Evolutionary conservation across 768 basidiomycete genomes (phyloP).

Genomic region (Podaxis sp.): DNA sequence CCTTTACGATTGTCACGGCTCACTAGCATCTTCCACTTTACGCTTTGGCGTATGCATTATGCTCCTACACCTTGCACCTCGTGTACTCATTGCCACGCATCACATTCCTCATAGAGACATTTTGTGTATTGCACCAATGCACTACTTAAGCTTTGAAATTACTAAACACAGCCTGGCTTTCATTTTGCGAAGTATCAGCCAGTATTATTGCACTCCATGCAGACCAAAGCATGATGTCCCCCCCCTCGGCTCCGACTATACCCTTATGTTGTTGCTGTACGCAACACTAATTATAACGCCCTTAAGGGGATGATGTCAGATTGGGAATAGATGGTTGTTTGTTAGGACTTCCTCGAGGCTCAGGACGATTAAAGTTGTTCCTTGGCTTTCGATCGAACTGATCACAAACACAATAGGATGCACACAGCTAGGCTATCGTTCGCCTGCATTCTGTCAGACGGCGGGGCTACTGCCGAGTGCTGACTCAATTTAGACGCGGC

Average conservation of each 20-base stretch:
- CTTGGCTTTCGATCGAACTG: background rate
- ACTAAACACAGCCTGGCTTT: background rate
- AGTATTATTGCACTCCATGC: background rate
- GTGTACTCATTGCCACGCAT: background rate
- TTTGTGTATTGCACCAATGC: background rate
- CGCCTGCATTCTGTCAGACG: background rate
- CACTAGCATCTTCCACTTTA: background rate
- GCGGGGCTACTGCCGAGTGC: background rate
- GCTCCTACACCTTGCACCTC: background rate
- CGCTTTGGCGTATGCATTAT: background rate
- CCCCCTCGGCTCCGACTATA: too few species aligned
- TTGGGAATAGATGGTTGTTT: background rate
- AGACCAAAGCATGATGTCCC: background rate
- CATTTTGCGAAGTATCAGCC: background rate
- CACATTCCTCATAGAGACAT: background rate
- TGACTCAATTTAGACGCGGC: background rate
- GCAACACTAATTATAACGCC: background rate
- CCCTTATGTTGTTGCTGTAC: background rate
- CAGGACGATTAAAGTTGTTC: background rate
- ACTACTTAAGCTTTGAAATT: too few species aligned
- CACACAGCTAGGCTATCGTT: background rate
- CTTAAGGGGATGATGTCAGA: background rate
- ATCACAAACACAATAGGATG: background rate
- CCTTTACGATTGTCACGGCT: background rate
- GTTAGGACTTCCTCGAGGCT: background rate